phyloP scores from a whole-genome alignment of 208 protist genomes.

The Leptomonas pyrrhocoris region DNA sequence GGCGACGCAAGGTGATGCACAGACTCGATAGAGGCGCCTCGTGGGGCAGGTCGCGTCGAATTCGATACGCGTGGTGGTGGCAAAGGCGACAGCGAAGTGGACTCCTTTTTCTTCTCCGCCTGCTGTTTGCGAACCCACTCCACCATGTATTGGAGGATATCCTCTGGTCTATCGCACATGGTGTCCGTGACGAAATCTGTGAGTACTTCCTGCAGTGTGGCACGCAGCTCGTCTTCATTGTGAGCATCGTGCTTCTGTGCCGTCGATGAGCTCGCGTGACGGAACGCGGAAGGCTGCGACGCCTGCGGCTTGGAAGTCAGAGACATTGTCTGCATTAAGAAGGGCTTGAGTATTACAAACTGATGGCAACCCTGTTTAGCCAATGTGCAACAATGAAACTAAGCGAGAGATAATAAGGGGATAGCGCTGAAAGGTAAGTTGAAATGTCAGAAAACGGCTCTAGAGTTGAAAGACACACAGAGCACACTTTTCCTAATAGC shows the following conservation, averaged over 20 bases:
- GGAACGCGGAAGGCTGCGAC: neutral
- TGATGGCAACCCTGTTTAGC: neutral
- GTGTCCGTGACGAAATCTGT: conserved; percentile 33
- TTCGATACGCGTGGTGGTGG: neutral
- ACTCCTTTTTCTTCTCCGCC: neutral
- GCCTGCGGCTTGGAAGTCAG: neutral
- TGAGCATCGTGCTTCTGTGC: neutral
- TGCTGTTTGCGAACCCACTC: conserved; percentile 41
- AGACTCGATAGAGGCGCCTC: neutral
- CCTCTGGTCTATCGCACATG: conserved; percentile 39
- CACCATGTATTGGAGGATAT: conserved; percentile 51
- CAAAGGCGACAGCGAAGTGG: neutral
- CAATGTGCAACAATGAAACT: neutral
- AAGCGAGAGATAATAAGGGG: neutral
- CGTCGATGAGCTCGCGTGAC: neutral
- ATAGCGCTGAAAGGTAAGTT: neutral
- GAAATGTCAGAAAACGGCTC: neutral
- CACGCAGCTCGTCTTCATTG: neutral
- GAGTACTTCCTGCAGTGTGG: conserved; percentile 12
- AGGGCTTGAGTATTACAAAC: neutral
- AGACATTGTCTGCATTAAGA: neutral
- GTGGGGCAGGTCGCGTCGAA: neutral
- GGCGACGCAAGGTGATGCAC: neutral
- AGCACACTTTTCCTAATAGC: no score
- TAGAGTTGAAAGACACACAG: no score